Conservation (phyloP, 2,329 filamentous ascomycete genomes). For the Zelopaecilomyces penicillatus region DNA sequence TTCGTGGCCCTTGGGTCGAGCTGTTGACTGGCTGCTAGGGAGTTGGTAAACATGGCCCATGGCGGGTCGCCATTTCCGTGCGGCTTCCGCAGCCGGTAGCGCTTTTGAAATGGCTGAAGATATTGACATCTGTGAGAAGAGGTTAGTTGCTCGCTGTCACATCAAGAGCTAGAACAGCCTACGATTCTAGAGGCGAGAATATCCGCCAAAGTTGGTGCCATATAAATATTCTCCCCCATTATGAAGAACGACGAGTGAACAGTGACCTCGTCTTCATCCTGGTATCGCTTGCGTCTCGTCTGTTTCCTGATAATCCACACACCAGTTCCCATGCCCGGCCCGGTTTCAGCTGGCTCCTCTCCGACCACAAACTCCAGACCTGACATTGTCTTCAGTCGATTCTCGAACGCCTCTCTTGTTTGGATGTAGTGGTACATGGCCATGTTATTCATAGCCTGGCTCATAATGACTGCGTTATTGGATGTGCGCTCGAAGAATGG, state of each 20-base stretch:
- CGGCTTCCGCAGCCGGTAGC: constrained; percentile 41
- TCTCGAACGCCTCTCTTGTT: constrained; percentile 56
- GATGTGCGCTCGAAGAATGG: constrained; percentile 61
- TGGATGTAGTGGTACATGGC: constrained; percentile 48
- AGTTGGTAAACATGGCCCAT: constrained; percentile 44
- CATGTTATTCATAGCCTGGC: constrained; percentile 53
- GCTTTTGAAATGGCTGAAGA: constrained; percentile 46
- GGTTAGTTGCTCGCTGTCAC: background rate
- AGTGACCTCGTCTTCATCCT: constrained; percentile 49
- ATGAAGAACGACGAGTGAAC: constrained; percentile 56
- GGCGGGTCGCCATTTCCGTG: constrained; percentile 47
- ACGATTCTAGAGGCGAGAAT: constrained; percentile 53
- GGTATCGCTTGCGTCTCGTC: constrained; percentile 48
- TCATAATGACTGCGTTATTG: constrained; percentile 57
- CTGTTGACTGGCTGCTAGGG: constrained; percentile 20
- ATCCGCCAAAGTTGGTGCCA: constrained; percentile 54
- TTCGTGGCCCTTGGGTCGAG: constrained; percentile 20
- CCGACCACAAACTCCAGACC: constrained; percentile 60
- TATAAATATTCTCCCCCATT: constrained; percentile 58
- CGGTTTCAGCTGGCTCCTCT: constrained; percentile 55
- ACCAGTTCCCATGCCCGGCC: constrained; percentile 55
- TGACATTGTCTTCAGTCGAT: constrained; percentile 53
- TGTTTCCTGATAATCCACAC: constrained; percentile 66
- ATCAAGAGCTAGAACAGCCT: constrained; percentile 12
- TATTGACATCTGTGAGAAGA: constrained; percentile 39